phyloP scores from a whole-genome alignment of 805 yeast species.

The Candida khao-thaluensis region DNA sequence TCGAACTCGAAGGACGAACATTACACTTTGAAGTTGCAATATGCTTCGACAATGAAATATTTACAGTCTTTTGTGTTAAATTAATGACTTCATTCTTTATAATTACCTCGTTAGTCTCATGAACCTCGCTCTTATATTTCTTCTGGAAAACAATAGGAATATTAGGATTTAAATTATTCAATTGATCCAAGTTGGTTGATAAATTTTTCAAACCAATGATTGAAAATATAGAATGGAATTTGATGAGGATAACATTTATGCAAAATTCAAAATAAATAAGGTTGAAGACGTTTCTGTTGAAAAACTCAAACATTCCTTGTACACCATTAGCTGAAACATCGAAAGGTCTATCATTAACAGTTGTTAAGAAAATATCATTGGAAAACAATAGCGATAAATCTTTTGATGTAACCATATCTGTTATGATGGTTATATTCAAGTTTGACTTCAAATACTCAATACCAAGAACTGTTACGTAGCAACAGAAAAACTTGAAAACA shows the following conservation, averaged over 20 bases:
- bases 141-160: conserved; percentile 16
- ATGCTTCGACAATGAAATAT: conserved; percentile 12
- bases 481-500: conserved; percentile 10
- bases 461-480: conserved; percentile 8
- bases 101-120: conserved; percentile 6
- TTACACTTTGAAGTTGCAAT: conserved; percentile 12
- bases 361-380: conserved; percentile 4
- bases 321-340: neutral
- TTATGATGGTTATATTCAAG: neutral
- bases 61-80: conserved; percentile 2
- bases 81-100: conserved; percentile 5
- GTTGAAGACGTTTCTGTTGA: conserved; percentile 1
- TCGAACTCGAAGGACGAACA: conserved; percentile 10
- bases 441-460: conserved; percentile 7
- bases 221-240: conserved; percentile 15
- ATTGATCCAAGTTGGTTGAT: conserved; percentile 17
- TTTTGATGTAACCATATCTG: conserved; percentile 1
- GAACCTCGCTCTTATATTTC: neutral
- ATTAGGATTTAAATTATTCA: conserved; percentile 13
- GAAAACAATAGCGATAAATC: conserved; percentile 13
- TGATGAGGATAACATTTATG: conserved; percentile 14
- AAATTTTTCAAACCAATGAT: conserved; percentile 14
- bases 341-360: neutral
- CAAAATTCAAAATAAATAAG: conserved; percentile 14
- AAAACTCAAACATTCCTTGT: neutral